Conservation (phyloP, 2,329 filamentous ascomycete genomes). For the Colletotrichum sp. region DNA sequence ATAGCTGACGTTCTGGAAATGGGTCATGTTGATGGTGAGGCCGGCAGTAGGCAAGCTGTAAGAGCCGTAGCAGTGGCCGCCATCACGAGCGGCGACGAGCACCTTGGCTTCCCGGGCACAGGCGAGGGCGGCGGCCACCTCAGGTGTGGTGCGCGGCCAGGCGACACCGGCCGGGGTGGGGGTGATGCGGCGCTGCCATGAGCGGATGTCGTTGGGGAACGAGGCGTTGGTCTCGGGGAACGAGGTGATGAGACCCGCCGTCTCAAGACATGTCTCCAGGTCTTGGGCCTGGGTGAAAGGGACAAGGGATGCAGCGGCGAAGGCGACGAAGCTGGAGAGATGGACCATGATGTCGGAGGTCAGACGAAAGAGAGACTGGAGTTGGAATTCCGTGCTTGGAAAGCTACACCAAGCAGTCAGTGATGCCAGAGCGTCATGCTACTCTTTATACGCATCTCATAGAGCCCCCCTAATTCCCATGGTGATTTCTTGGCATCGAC, state of each 20-base stretch:
- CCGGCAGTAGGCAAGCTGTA: slow-evolving; percentile 14
- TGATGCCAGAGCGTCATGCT: background rate
- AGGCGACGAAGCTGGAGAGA: background rate
- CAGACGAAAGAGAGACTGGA: background rate
- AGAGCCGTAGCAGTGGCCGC: slow-evolving; percentile 18
- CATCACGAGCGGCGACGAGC: slow-evolving; percentile 16
- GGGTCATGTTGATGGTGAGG: slow-evolving; percentile 18
- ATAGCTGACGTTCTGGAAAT: slow-evolving; percentile 17
- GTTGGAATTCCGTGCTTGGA: background rate
- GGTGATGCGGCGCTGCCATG: slow-evolving; percentile 19
- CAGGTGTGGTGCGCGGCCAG: slow-evolving; percentile 11
- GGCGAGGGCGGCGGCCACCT: slow-evolving; percentile 17
- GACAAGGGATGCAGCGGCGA: background rate
- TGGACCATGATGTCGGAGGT: background rate
- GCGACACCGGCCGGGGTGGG: slow-evolving; percentile 19
- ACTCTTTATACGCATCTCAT: background rate
- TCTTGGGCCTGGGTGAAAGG: background rate
- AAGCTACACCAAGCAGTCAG: background rate
- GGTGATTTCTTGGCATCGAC: background rate
- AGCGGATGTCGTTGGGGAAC: slow-evolving; percentile 5
- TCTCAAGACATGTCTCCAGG: slow-evolving; percentile 15
- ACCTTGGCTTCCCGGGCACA: slow-evolving; percentile 20
- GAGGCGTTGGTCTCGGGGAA: slow-evolving; percentile 17
- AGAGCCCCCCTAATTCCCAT: background rate
- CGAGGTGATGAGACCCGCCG: slow-evolving; percentile 15